These are phyloP conservation scores for Amoebophrya sp. DNA, from an alignment of 169 alveolate species.

Conservation along the genomic window DNA sequence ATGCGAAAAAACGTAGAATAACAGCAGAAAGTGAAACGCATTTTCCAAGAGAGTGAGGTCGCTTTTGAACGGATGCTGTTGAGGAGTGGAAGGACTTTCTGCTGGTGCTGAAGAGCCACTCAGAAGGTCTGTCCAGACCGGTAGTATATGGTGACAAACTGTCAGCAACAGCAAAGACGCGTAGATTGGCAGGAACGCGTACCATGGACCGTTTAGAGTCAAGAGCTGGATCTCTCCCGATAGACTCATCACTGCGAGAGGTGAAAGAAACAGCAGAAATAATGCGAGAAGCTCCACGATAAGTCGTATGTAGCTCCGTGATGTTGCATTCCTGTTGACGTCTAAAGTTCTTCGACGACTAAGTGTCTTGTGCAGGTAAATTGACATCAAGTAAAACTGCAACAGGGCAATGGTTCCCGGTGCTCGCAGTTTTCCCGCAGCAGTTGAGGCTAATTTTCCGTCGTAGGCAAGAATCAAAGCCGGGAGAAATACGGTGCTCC, in stretches of 20 bases:
- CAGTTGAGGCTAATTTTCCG: background rate
- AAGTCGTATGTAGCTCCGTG: too few species aligned
- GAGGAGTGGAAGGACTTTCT: too few species aligned
- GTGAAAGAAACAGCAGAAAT: background rate
- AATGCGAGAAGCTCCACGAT: background rate
- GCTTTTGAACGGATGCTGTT: too few species aligned
- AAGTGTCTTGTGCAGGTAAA: background rate
- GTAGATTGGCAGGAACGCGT: background rate
- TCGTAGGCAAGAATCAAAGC: background rate
- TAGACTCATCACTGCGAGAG: background rate
- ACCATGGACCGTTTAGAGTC: background rate
- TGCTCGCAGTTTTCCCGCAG: background rate
- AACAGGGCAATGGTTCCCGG: background rate
- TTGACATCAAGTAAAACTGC: background rate
- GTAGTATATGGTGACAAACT: background rate
- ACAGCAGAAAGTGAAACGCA: background rate
- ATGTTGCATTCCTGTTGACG: background rate
- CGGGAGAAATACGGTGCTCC: background rate
- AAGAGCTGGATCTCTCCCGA: background rate
- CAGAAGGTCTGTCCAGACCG: background rate
- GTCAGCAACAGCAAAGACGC: background rate
- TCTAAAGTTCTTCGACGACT: background rate
- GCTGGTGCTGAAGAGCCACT: too few species aligned
- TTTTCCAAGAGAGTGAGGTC: too few species aligned
- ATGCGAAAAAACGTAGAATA: background rate